Evolutionary conservation across 495 filamentous ascomycete species (phyloP).

Genomic region (Hypoxylon fuscum): DNA sequence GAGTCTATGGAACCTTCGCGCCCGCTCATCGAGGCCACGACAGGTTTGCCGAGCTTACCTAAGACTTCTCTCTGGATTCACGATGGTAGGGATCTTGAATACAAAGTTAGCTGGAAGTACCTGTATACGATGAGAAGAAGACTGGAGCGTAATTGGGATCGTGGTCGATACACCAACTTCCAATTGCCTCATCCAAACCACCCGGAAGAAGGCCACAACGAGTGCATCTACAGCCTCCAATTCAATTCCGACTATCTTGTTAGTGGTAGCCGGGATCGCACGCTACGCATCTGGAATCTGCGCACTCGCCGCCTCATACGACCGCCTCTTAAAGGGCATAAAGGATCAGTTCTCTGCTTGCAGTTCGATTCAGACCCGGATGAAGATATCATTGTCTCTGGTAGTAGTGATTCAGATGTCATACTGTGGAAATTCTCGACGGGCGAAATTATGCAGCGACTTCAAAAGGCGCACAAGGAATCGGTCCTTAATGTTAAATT

Average conservation of each 20-base stretch:
- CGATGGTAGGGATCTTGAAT: constrained; percentile 52
- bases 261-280: constrained; percentile 89
- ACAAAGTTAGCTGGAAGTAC: constrained; percentile 80
- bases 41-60: constrained; percentile 32
- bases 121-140: constrained; percentile 87
- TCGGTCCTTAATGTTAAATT: constrained; percentile 96
- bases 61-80: constrained; percentile 54
- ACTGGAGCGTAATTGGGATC: constrained; percentile 91
- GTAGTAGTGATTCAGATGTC: constrained; percentile 88
- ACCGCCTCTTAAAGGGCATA: constrained; percentile 76
- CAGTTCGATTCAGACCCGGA: constrained; percentile 94
- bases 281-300: constrained; percentile 90
- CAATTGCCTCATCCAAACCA: constrained; percentile 86
- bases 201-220: constrained; percentile 82
- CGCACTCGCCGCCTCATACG: constrained; percentile 78
- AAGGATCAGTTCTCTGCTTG: constrained; percentile 89
- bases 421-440: constrained; percentile 96
- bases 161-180: constrained; percentile 83
- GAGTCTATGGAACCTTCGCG: constrained; percentile 37
- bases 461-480: constrained; percentile 81
- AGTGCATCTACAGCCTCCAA: constrained; percentile 96
- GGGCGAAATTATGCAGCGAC: constrained; percentile 76
- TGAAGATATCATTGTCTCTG: constrained; percentile 91
- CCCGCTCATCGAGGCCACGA: constrained; percentile 39
- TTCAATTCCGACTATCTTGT: constrained; percentile 86